These are phyloP conservation scores for Thraustochytrium striatum DNA, from an alignment of 352 stramenopile genomes.

Conservation along the genomic window DNA sequence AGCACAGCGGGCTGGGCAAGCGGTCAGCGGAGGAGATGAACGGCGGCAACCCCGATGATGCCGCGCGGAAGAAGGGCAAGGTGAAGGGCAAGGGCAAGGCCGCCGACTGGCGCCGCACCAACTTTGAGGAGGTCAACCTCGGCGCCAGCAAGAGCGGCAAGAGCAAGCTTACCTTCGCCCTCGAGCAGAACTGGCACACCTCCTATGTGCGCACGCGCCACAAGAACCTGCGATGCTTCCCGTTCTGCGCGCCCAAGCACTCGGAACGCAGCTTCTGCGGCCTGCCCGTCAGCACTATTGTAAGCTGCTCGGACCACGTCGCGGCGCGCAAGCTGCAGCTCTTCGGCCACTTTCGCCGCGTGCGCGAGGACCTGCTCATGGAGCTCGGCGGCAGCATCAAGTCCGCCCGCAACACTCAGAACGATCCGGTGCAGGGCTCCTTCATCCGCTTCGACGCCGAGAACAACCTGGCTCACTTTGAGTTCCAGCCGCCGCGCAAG, in stretches of 20 bases:
- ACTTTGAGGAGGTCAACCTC: too few species aligned
- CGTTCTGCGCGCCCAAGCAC: conserved; percentile 45
- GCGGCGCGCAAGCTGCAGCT: conserved; percentile 39
- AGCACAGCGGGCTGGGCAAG: too few species aligned
- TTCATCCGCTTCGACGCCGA: conserved; percentile 19
- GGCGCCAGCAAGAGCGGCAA: conserved; percentile 1
- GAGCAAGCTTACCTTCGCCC: conserved; percentile 19
- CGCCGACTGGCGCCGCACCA: too few species aligned
- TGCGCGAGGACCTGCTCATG: background rate
- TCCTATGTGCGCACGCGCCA: conserved; percentile 44
- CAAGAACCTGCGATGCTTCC: conserved; percentile 49
- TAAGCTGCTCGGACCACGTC: conserved; percentile 4
- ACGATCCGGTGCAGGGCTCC: background rate
- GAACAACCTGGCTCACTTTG: conserved; percentile 18
- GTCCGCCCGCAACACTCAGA: background rate
- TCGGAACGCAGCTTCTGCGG: conserved; percentile 45
- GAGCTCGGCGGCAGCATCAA: conserved; percentile 1
- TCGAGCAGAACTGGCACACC: conserved; percentile 34
- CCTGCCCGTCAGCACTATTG: conserved; percentile 16
- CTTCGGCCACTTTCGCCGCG: conserved; percentile 36
- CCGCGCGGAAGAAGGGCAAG: too few species aligned
- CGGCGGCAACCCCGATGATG: too few species aligned
- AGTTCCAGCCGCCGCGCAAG: conserved; percentile 41
- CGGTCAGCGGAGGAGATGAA: too few species aligned
- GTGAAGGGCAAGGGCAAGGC: too few species aligned